phyloP scores from a whole-genome alignment of 2,329 filamentous ascomycete species.

The Zasmidium angulare region DNA sequence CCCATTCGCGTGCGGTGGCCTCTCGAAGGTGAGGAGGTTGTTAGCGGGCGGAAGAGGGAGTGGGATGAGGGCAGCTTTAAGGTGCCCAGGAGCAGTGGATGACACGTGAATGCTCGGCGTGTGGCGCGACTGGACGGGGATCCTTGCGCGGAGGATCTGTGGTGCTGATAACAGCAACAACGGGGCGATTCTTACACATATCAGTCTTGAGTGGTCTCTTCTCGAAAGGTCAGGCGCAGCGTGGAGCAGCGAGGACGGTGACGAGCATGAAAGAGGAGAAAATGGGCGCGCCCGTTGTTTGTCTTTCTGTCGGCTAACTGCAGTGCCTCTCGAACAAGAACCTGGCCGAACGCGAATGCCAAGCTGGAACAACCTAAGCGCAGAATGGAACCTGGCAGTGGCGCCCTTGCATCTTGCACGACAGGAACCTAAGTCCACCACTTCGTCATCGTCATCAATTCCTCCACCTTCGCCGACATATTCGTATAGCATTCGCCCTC shows the following conservation, averaged over 20 bases:
- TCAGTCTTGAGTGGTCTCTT: neutral
- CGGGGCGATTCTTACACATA: neutral
- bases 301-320: neutral
- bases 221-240: neutral
- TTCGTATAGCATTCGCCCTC: no score
- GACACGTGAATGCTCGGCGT: neutral
- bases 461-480: no score
- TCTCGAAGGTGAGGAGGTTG: slow-evolving; percentile 2
- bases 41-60: neutral
- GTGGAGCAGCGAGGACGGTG: neutral
- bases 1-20: slow-evolving; percentile 47
- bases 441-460: no score
- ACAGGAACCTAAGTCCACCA: no score
- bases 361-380: no score
- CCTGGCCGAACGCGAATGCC: no score
- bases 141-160: neutral
- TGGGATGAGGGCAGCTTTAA: neutral
- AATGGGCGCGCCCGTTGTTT: neutral
- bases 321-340: no score
- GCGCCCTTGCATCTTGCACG: no score
- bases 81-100: neutral
- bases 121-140: neutral
- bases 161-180: neutral
- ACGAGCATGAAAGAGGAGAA: neutral
- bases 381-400: no score